Percentiles rank a stretch among this genome's conserved stretches.
Conservation (phyloP, 306 rosid species). For the Begonia peltatifolia region DNA sequence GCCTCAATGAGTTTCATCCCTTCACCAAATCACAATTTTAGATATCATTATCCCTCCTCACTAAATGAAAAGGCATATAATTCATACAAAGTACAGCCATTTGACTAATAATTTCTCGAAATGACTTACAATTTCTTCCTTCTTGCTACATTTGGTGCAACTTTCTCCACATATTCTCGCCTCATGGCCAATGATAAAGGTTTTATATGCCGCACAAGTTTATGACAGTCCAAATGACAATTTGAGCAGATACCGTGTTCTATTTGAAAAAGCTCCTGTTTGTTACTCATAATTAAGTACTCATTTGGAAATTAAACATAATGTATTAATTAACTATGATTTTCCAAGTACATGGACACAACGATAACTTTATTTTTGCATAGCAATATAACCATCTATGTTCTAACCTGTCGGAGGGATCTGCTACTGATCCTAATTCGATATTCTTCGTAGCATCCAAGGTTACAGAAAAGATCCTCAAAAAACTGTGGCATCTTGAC, state of each 20-base stretch:
- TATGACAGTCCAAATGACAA: slow-evolving; percentile 82
- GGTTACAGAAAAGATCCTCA: slow-evolving; percentile 91
- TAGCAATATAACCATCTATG: background rate
- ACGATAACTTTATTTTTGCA: no score
- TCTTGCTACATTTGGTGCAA: slow-evolving; percentile 60
- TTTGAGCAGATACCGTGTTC: slow-evolving; percentile 76
- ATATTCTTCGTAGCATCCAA: slow-evolving; percentile 76
- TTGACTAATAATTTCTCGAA: slow-evolving; percentile 9
- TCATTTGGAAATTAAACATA: slow-evolving; percentile 2
- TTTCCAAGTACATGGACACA: background rate
- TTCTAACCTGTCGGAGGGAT: slow-evolving; percentile 58
- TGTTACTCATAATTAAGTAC: background rate
- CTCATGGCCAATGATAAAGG: slow-evolving; percentile 60
- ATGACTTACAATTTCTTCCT: slow-evolving; percentile 53
- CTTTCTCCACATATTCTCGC: slow-evolving; percentile 53
- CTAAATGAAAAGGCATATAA: background rate
- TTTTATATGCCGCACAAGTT: slow-evolving; percentile 54
- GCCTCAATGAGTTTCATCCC: background rate
- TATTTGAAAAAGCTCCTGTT: slow-evolving; percentile 79
- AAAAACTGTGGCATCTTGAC: slow-evolving; percentile 70
- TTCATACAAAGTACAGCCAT: slow-evolving; percentile 1
- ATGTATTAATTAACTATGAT: background rate
- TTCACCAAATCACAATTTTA: no score
- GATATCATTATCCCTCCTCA: no score
- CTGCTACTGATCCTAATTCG: slow-evolving; percentile 73